phyloP scores from a whole-genome alignment of 2,329 filamentous ascomycete species.

The Ampelomyces quisqualis region DNA sequence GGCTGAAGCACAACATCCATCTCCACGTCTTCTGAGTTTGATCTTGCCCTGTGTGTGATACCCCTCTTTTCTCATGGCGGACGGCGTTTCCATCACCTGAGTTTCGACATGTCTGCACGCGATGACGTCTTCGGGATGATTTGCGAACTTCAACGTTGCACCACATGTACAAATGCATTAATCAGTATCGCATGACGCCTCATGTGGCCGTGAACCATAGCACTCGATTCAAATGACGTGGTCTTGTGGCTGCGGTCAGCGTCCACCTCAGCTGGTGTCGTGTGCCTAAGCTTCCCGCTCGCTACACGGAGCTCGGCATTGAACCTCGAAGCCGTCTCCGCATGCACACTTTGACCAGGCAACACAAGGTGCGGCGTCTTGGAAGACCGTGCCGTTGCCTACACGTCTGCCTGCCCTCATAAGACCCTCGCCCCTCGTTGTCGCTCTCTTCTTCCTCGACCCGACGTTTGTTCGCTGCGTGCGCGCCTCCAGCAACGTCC shows the following conservation, averaged over 20 bases:
- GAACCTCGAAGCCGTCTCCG: constrained; percentile 10
- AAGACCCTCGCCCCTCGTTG: constrained; percentile 11
- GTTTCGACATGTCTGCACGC: too few relatives aligned
- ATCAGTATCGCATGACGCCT: not conserved
- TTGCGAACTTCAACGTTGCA: too few relatives aligned
- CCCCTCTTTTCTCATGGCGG: not conserved
- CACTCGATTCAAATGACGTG: constrained; percentile 24
- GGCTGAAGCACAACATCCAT: constrained; percentile 23
- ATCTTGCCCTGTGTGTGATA: too few relatives aligned
- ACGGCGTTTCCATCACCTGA: not conserved
- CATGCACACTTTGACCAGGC: constrained; percentile 14
- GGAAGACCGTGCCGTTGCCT: constrained; percentile 9
- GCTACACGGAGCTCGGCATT: constrained; percentile 23
- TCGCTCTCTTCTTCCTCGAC: constrained; percentile 4
- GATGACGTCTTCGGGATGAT: too few relatives aligned
- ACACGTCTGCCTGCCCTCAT: constrained; percentile 11
- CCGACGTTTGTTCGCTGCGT: too few relatives aligned
- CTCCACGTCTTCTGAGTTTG: too few relatives aligned
- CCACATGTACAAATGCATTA: too few relatives aligned
- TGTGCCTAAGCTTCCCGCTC: constrained; percentile 21
- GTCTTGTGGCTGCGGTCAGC: constrained; percentile 20
- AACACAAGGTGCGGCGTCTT: constrained; percentile 11
- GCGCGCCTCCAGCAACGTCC: too few relatives aligned
- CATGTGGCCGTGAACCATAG: constrained; percentile 12
- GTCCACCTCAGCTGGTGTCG: too few relatives aligned